Evolutionary conservation across 257 asterid species (phyloP), one percentile per base, ranked within the genome.

Genomic region (Solanum chilense): DNA sequence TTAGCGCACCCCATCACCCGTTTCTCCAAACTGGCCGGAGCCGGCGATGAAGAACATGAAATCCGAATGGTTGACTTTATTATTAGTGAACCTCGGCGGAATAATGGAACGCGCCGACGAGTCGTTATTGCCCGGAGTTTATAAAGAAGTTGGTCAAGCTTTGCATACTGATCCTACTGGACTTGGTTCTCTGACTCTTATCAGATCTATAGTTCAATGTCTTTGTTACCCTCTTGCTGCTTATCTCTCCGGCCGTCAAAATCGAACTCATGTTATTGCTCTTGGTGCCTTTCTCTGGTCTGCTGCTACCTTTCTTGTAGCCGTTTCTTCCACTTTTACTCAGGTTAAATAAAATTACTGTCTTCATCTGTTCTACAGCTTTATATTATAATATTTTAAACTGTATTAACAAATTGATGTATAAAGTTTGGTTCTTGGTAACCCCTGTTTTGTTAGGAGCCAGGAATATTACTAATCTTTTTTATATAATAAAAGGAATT

Each of bases 281-380:
- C 89, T 92, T 68, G 99, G 98, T 21, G 97, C 98, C 16, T 92
- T 96, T 49, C 95, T 94, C 25, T 96, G 98, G 98, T 98, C 98
- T 70, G 95, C 94, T 87, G 98, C 99, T 70, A 90, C 90, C 27
- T 88, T 88, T 49, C 92, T 90, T 12, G 90, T 88, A 42, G 90
- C 88, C 47, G 6, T 93, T 39, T 94, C 98, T 77, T 92, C 96
- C 88, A 94, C 98, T 25, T 96, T 95, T 81, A 29, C 90, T 23
- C 90, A 96, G 98, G 98, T 91, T 23, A 56, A 12, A 21, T 91
- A 18, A 18, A 12, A 12, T n/a, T 41, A 6, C 45, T 41, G 35
- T 75, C 82, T 75, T 6, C 6, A 23, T 41, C 35, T 44, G 14
- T 75, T 75, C 58, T 75, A 74, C 82, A 20, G 11, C 5, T 39